Evolutionary conservation across 345 rosid species (phyloP).

Genomic region (Boechera divaricarpa): DNA sequence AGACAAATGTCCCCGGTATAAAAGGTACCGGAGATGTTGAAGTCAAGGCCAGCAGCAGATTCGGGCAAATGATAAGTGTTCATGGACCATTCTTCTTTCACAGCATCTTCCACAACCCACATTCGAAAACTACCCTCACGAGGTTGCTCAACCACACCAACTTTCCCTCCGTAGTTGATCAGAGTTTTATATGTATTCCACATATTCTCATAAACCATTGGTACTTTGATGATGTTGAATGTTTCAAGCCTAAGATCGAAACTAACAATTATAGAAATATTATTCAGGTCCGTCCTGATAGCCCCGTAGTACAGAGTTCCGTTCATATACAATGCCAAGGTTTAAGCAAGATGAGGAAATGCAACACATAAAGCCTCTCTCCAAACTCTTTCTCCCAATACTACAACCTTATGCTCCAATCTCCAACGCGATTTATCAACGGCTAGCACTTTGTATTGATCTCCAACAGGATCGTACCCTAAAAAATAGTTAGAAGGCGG

Average conservation of each 20-base stretch:
- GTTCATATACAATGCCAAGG: slow-evolving; percentile 10
- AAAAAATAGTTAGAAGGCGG: neutral
- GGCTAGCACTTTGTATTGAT: slow-evolving; percentile 25
- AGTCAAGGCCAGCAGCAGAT: slow-evolving; percentile 7
- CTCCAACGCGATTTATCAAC: neutral
- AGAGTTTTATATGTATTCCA: slow-evolving; percentile 4
- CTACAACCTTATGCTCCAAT: neutral
- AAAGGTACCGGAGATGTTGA: neutral
- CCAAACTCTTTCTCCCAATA: slow-evolving; percentile 7
- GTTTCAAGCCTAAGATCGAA: slow-evolving; percentile 25
- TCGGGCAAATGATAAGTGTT: neutral
- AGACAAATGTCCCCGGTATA: slow-evolving; percentile 11
- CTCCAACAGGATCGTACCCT: slow-evolving; percentile 1
- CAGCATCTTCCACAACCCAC: neutral
- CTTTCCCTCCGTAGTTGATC: slow-evolving; percentile 8
- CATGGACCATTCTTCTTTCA: slow-evolving; percentile 16
- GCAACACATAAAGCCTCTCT: neutral
- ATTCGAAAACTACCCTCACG: neutral
- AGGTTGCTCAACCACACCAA: slow-evolving; percentile 27
- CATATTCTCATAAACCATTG: neutral
- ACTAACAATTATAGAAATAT: slow-evolving; percentile 5
- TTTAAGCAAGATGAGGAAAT: neutral
- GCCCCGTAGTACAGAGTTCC: slow-evolving; percentile 15
- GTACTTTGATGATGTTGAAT: slow-evolving; percentile 8
- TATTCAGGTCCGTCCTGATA: neutral